Evolutionary conservation across 1,284 basidiomycete genomes (phyloP).

Genomic region (Golubevia pallescens): DNA sequence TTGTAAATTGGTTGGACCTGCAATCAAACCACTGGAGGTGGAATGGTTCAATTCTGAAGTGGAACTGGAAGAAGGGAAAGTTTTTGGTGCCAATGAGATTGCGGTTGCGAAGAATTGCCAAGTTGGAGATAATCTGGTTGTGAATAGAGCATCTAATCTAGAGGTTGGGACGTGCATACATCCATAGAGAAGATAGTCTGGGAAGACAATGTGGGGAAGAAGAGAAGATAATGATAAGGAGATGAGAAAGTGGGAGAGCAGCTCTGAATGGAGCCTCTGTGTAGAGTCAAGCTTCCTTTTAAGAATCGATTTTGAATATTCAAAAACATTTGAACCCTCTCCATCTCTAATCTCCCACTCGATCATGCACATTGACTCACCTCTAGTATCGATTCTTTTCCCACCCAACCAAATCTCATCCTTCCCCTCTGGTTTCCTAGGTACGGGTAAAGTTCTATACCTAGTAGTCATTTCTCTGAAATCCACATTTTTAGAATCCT

Average conservation of each 20-base stretch:
- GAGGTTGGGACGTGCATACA: conserved; percentile 87
- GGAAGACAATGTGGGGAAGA: not conserved
- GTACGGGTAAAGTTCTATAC: conserved; percentile 81
- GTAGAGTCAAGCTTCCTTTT: not conserved
- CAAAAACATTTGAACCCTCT: not conserved
- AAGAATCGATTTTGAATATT: conserved; percentile 1
- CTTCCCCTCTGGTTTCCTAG: conserved; percentile 75
- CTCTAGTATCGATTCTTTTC: conserved; percentile 76
- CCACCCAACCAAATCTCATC: conserved; percentile 81
- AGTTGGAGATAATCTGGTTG: conserved; percentile 72
- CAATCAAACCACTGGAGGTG: conserved; percentile 70
- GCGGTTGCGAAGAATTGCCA: conserved; percentile 64
- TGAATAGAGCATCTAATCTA: conserved; percentile 85
- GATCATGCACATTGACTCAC: too few relatives aligned
- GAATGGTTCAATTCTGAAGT: conserved; percentile 1
- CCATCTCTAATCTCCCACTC: not conserved
- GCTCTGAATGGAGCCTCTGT: not conserved
- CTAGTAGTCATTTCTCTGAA: conserved; percentile 76
- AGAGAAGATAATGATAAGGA: conserved; percentile 45
- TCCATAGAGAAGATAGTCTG: conserved; percentile 90
- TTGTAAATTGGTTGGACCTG: conserved; percentile 68
- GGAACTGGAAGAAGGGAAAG: conserved; percentile 40
- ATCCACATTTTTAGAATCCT: conserved; percentile 68
- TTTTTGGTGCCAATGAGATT: conserved; percentile 48
- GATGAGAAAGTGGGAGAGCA: conserved; percentile 1